Evolutionary conservation across 106 monocot genomes (phyloP).

Genomic region (Dendrobium catenatum): DNA sequence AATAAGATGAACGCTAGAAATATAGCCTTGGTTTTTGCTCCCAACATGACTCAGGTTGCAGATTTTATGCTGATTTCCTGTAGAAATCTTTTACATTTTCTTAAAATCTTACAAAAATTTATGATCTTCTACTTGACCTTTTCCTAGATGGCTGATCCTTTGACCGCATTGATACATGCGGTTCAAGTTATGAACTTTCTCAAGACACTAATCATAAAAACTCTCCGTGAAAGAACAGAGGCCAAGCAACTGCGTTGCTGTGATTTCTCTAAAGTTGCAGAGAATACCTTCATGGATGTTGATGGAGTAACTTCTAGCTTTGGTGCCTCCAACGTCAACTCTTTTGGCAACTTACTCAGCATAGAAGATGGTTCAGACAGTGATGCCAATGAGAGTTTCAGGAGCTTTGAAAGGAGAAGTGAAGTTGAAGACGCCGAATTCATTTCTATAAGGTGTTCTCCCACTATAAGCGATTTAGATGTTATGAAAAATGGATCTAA

Average conservation of each 20-base stretch:
- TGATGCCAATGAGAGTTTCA: conserved; percentile 27
- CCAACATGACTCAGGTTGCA: conserved; percentile 89
- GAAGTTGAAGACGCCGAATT: conserved; percentile 11
- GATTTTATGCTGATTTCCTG: background rate
- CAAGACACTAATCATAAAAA: conserved; percentile 66
- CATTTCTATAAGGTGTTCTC: conserved; percentile 15
- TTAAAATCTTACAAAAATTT: background rate
- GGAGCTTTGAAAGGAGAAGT: conserved; percentile 24
- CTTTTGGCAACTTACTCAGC: background rate
- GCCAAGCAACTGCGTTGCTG: conserved; percentile 4
- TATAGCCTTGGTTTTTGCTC: conserved; percentile 93
- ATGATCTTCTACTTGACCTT: background rate
- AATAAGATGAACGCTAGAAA: conserved; percentile 95
- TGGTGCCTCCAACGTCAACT: background rate
- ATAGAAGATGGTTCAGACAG: conserved; percentile 17
- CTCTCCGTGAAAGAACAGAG: conserved; percentile 47
- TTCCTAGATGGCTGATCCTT: conserved; percentile 82
- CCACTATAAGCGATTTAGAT: conserved; percentile 6
- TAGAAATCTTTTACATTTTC: background rate
- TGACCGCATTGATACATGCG: conserved; percentile 89
- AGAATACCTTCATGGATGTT: conserved; percentile 3
- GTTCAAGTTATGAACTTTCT: conserved; percentile 93
- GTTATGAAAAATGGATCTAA: conserved; percentile 19
- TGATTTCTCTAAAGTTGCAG: conserved; percentile 16
- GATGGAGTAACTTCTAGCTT: conserved; percentile 2